Evolutionary conservation across 371 early-diverging fungal species (phyloP), one percentile per base, ranked within the genome.

Genomic region (Mucor irregularis): DNA sequence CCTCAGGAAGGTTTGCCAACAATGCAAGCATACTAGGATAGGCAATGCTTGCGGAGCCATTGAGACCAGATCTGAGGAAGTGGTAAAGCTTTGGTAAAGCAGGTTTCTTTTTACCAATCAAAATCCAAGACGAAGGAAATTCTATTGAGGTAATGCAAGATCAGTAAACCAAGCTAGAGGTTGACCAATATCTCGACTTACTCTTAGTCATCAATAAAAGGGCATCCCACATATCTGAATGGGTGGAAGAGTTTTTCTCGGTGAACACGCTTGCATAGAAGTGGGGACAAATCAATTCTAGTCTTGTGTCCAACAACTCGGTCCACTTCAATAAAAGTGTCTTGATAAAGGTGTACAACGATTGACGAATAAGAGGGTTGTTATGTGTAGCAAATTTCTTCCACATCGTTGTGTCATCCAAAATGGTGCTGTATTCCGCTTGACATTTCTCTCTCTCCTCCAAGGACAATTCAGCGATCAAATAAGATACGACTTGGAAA

Each of bases 1-100:
- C 80, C 13, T 46, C 22, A 8, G 89, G 87, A 3, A 89, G 42
- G 60, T 71, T 64, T 28, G 83, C 80, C 29, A 90, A 52, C 6
- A 92, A 71, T 0, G 87, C 81, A 38, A 94, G 57, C 49, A 92
- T 55, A 61, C 90, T 86, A 1, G 92, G 91, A 58, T 85, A 92
- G 0, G 88, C 72, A 31, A 82, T 58, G 13, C 54, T 63, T 0
- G 72, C 71, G 6, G 87, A 86, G 3, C 91, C 91, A 64, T 85
- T 80, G 19, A 83, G 69, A 0, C 86, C 90, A 37, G 69, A 64
- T 22, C 83, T 77, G 53, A 94, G 62, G 59, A 86, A 89, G n/a
- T 69, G 62, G 28, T 75, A 80, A 9, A 93, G 68, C 53, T 88
- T 82, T 2, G 81, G 70, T 30, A 88, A 63, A 4, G 80, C 64